phyloP scores from a whole-genome alignment of 768 basidiomycete genomes.

The Gyrodon lividus region DNA sequence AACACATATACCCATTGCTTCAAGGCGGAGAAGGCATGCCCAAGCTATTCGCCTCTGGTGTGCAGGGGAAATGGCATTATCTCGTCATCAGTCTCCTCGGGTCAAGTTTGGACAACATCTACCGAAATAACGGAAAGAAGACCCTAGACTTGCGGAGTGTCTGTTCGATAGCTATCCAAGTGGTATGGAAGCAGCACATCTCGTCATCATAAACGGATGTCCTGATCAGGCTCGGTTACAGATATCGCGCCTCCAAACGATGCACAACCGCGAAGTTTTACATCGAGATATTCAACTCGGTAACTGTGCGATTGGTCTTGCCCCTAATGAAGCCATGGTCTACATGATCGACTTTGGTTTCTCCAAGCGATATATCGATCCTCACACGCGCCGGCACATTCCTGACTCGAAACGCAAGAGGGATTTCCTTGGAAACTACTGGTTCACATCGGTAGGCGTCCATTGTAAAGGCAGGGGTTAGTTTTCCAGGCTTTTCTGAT shows the following conservation, averaged over 20 bases:
- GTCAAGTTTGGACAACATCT: constrained; percentile 62
- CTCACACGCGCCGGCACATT: constrained; percentile 63
- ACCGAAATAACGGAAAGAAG: constrained; percentile 53
- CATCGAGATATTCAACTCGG: constrained; percentile 82
- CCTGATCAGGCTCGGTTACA: constrained; percentile 28
- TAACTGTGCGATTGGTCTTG: constrained; percentile 65
- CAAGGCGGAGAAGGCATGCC: constrained; percentile 78
- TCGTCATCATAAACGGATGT: neutral
- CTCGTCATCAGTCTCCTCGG: constrained; percentile 79
- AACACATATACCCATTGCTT: constrained; percentile 62
- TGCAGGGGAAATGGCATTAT: constrained; percentile 60
- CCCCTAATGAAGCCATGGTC: constrained; percentile 55
- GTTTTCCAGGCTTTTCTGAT: constrained; percentile 16
- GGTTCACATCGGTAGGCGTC: constrained; percentile 77
- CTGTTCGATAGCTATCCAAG: constrained; percentile 73
- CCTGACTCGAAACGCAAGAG: constrained; percentile 64
- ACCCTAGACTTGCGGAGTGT: constrained; percentile 69
- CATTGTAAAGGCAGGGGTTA: constrained; percentile 76
- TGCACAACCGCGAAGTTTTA: constrained; percentile 71
- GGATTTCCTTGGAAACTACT: constrained; percentile 82
- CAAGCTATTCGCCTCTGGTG: constrained; percentile 60
- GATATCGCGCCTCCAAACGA: constrained; percentile 71
- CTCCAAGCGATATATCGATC: constrained; percentile 75
- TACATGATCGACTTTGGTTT: constrained; percentile 90
- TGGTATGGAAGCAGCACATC: constrained; percentile 44